Evolutionary conservation across 192 early-diverging fungal genomes (phyloP), one percentile per base, ranked within the genome.

Genomic region (Podila epigama): DNA sequence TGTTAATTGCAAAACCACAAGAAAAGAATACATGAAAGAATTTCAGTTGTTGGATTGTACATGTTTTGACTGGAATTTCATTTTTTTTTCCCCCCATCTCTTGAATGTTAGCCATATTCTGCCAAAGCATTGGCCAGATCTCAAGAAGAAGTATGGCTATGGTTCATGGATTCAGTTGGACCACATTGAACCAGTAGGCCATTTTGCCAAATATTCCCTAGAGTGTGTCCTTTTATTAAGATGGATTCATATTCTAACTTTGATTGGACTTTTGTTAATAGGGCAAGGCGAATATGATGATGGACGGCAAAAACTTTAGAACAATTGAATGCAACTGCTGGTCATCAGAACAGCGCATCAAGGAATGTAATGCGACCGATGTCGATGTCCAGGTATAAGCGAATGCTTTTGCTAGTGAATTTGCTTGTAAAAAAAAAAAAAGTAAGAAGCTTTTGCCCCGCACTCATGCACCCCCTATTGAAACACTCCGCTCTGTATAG

Each of bases 281-380:
- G 83, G 88, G 84, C 35, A 85, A 88, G 60, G 86, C 87, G 51
- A 67, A 80, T 69, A 91, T 91, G 90, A 80, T 87, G 82, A 70
- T 89, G 55, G 85, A 91, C 64, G 90, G 89, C 18, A 91, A 90
- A 69, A 86, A 83, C 69, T 91, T 91, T 62, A 68, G 90, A 22
- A 84, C 81, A 25, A 83, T 91, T 52, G 82, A 85, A 62, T 90
- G 89, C 80, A 91, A 91, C 82, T 91, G 90, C 71, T 91, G 89
- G 87, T 79, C 86, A 10, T 77, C 87, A 16, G 86, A 86, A 41
- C 84, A 86, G 52, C 80, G 90, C 37, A 77, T 88, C 70, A 78
- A 71, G 28, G 89, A 91, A 66, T 83, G 81, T 57, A 80, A 81
- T 67, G 66, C 64, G 1, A 83, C 84, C 4, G 69, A 64, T 53